Evolutionary conservation across 2,329 filamentous ascomycete genomes (phyloP), one percentile per base, ranked within the genome.

Genomic region (Ophiostoma novo-ulmi): DNA sequence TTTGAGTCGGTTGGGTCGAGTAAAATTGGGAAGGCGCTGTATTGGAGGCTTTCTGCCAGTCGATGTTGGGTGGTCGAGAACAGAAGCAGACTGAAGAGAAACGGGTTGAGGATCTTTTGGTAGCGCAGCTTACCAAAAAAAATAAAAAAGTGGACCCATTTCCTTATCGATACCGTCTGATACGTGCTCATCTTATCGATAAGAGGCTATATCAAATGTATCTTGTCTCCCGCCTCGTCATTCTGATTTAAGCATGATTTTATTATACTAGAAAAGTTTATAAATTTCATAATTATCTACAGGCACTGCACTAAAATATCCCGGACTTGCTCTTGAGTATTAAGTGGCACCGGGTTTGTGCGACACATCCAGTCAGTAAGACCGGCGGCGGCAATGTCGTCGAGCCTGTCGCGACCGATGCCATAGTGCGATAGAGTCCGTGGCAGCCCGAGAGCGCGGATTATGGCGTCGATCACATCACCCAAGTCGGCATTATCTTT

Each of bases 401-500:
- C 80, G 20, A 85, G 76, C 73, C 81, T 77, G 7, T 85, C 82
- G n/a, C 78, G 78, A 2, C 80, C 79, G 4, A 87, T 80, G 0
- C 81, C 79, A 1, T 85, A 81, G 14, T 82, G 82, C 61, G 78
- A 79, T 72, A 86, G 74, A 5, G 79, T 81, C 68, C 83, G 78
- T 63, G 84, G 84, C 81, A 87, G 79, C 3, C 80, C 84, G 61
- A 87, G 74, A 70, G 82, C 80, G 17, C 80, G 77, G 68, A 87
- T 81, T 3, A 87, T 75, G 8, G 77, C 70, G 69, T 84, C 83
- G 13, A 87, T 73, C 3, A 81, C 77, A 75, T 85, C 84, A 0
- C 82, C 52, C n/a, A 58, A 14, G n/a, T 22, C 52, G 11, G n/a
- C 52, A 17, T 26, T 6, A 11, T 26, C 52, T 58, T 58, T 58